A percentile compares a stretch with the other conserved stretches of the same genome.
These are phyloP conservation scores for Aureobasidium namibiae DNA, from an alignment of 2,329 filamentous ascomycete genomes.

Conservation along the genomic window DNA sequence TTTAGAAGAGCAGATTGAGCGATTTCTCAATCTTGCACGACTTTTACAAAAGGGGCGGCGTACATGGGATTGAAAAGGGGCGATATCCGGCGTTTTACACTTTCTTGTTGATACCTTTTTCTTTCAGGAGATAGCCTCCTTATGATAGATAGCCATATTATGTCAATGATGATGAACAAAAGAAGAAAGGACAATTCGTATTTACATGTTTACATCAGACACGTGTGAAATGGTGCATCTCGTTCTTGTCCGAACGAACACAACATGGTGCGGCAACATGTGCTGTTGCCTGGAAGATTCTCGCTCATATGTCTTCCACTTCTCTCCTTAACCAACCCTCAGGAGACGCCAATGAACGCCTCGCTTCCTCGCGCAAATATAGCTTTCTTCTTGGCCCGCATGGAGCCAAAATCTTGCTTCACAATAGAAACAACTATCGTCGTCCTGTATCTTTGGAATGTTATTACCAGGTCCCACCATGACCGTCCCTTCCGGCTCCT, in stretches of 20 bases:
- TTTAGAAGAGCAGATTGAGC: constrained; percentile 16
- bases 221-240: background rate
- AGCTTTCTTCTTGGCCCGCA: background rate
- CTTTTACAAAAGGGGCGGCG: background rate
- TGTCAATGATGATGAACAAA: constrained; percentile 6
- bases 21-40: background rate
- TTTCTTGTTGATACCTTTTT: constrained; percentile 1
- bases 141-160: background rate
- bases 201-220: background rate
- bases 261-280: background rate
- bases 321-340: background rate
- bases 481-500: background rate
- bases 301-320: background rate
- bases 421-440: background rate
- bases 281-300: background rate
- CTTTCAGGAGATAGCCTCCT: background rate
- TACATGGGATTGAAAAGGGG: background rate
- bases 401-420: background rate
- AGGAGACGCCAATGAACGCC: constrained; percentile 6
- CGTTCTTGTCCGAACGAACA: background rate
- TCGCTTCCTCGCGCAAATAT: background rate
- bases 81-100: background rate
- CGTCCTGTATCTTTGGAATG: background rate
- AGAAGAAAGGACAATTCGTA: background rate
- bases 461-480: background rate